Base-by-base conservation (phyloP, 169 alveolate species). In the Eimeria praecox region DNA sequence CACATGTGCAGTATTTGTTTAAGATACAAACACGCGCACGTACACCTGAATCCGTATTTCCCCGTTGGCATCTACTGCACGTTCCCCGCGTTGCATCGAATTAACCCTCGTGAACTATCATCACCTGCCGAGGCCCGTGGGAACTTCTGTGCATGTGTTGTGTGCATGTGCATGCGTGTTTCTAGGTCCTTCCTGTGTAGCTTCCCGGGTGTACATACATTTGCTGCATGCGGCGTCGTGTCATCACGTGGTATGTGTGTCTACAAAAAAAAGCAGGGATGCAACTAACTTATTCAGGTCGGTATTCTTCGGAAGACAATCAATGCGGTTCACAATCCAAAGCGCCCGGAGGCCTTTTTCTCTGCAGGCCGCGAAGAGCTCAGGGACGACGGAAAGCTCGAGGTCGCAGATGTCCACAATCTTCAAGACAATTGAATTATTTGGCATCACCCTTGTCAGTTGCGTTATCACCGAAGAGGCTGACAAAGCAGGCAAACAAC, bases 321-420 rank as follows among this genome's bases (percentile, higher is more conserved):
- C 99, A 27, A 97, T 91, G 88, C 98, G 97, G 95, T 98, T 98
- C 49, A 97, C 97, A 49, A 97, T 95, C 98, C 98, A 98, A 49
- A 98, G 96, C 46, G 97, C 98, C 97, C 86, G 64, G 85, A 97
- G 92, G 46, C 97, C 97, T 92, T 97, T 97, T 95, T 97, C 95
- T 49, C 98, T 96, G 66, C 98, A 95, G 27, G 97, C 98, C 95
- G 97, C 97, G 92, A 97, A 98, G 10, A 98, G 96, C 92, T 97
- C 98, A 20, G 99, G 99, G 27, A 98, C 96, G 78, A 97, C 97
- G 1, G 99, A 97, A 82, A 96, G 96, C 94, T 98, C 99, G 38
- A 98, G 71, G 97, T 98, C 98, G 52, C 97, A 96, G 38, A 98
- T 91, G 90, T 98, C 99, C 6, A 98, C 96, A 78, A 98, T 42